phyloP scores from a whole-genome alignment of 768 basidiomycete genomes.

The Amanita subjunquillea region DNA sequence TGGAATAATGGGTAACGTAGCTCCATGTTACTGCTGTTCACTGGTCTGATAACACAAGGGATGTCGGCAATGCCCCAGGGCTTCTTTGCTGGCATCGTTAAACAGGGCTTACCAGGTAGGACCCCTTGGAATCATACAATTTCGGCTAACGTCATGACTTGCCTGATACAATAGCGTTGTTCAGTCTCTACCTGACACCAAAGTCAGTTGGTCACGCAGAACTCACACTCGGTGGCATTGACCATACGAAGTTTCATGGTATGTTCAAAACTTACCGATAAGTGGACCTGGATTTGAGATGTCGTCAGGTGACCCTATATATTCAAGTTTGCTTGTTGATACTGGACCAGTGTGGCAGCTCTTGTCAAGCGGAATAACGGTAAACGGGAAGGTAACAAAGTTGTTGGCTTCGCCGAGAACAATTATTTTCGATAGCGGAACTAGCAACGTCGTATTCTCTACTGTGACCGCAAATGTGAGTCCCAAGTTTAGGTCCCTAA shows the following conservation, averaged over 20 bases:
- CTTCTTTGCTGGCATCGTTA: slow-evolving; percentile 35
- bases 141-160: background rate
- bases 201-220: slow-evolving; percentile 38
- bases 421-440: slow-evolving; percentile 51
- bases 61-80: slow-evolving; percentile 20
- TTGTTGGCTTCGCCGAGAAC: slow-evolving; percentile 27
- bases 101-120: slow-evolving; percentile 41
- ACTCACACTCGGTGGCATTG: slow-evolving; percentile 33
- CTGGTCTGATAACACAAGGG: background rate
- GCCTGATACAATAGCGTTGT: slow-evolving; percentile 25
- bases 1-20: slow-evolving; percentile 33
- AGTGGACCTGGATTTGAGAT: slow-evolving; percentile 1
- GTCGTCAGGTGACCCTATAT: slow-evolving; percentile 28
- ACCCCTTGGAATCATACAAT: background rate
- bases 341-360: slow-evolving; percentile 28
- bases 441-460: slow-evolving; percentile 38
- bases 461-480: slow-evolving; percentile 25
- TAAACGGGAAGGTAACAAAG: slow-evolving; percentile 30
- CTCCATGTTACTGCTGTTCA: background rate
- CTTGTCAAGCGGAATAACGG: slow-evolving; percentile 25
- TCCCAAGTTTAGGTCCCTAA: background rate
- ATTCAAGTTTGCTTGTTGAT: slow-evolving; percentile 27
- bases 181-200: slow-evolving; percentile 42
- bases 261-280: slow-evolving; percentile 8
- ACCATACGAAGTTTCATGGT: slow-evolving; percentile 30